Base-by-base conservation (phyloP, 768 basidiomycete genomes). In the Gloeophyllum trabeum region DNA sequence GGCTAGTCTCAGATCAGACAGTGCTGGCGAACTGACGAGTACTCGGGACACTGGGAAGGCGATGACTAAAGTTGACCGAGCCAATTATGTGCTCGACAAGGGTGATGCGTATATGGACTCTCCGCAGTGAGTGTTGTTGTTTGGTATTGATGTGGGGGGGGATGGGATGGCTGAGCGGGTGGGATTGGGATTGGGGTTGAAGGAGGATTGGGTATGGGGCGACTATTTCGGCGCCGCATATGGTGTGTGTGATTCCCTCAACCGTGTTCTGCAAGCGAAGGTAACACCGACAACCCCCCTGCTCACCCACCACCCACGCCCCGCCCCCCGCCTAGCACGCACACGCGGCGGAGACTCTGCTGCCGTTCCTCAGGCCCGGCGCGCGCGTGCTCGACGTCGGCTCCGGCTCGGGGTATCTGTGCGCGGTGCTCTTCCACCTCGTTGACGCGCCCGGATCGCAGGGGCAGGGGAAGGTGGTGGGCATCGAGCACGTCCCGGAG, bases 191-290 rank as follows among this genome's bases (percentile, higher is more conserved):
- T 32, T 10, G 10, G 10, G 28, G 10, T 32, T 32, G 10, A 32
- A 32, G 28, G 10, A 16, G 10, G 10, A 91, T 92, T 40, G 84
- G 86, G 2, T 73, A 83, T 53, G 81, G 78, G 10, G 93, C 92
- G 12, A 99, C 94, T 0, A 97, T 99, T 47, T 89, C 85, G 28
- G 94, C 94, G 0, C 94, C 94, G 1, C 94, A 99, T 57, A 98
- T 98, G 93, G 85, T 82, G 41, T 55, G n/a, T n/a, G 53, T 26
- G 25, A 32, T 23, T 4, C 6, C 25, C 22, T 21, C n/a, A n/a
- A n/a, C 18, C n/a, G n/a, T n/a, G n/a, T n/a, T n/a, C 36, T 35
- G 22, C 39, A 21, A 22, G 2, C 24, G 37, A n/a, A n/a, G n/a
- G n/a, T n/a, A n/a, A n/a, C n/a, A n/a, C n/a, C n/a, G n/a, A 20